Evolutionary conservation across 2,329 filamentous ascomycete genomes (phyloP), one percentile per base, ranked within the genome.

Genomic region (Colletotrichum nymphaeae): DNA sequence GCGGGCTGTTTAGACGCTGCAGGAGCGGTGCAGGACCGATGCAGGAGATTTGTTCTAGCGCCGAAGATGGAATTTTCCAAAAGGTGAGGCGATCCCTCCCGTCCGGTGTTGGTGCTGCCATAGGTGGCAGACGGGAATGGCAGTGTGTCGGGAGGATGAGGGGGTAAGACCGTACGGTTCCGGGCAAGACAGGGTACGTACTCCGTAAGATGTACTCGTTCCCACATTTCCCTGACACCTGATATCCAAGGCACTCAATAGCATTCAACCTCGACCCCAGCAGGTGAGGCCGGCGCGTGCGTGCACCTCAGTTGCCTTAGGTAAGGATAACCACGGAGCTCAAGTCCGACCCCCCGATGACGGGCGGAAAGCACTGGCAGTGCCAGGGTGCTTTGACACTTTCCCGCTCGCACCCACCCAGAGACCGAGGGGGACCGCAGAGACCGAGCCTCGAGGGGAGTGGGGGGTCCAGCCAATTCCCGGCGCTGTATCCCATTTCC

Each of bases 11-110:
- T 35, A 42, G 52, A 16, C 46, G 28, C 32, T 35, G 30, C 63
- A 57, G 56, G n/a, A 37, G 24, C 22, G 60, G 62, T 14, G 30
- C 62, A 70, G 57, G 35, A 37, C 52, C 55, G 65, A 65, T 55
- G 66, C 70, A 70, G 55, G 59, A 65, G 70, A 65, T 63, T 46
- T 55, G 46, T 73, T 73, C 70, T 73, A 73, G 70, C 66, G 70
- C 67, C 60, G 67, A 65, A 49, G 49, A 65, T 73, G 66, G 70
- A 73, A 73, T 69, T 65, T 73, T 70, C 60, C 32, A 14, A 55
- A 16, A 62, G 55, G 30, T 70, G 42, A 69, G 65, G 58, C 62
- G 46, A 22, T 32, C 19, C 42, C 24, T 35, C 30, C 46, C 46
- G 62, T 22, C 62, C 19, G 42, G 42, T 46, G 42, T 46, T 46